Base-by-base conservation (phyloP, 208 protist genomes). In the Crithidia bombi region DNA sequence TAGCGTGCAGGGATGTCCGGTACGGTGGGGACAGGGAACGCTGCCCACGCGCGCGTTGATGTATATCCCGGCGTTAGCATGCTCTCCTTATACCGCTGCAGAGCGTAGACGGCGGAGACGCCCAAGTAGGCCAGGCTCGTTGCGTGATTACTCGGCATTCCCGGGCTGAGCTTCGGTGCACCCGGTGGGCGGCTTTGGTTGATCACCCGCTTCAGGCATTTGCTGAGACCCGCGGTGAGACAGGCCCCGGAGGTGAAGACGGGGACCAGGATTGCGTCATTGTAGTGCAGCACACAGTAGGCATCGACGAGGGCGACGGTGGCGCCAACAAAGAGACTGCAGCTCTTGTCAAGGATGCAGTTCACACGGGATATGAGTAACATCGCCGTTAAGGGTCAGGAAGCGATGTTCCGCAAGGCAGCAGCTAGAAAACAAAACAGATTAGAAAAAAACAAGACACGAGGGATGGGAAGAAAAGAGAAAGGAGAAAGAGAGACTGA, bases 141-240 rank as follows among this genome's bases (percentile, higher is more conserved):
- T 33, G 85, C 85, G 54, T 90, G 85, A 63, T 86, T 90, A 81
- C 85, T 90, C 33, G 85, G 85, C 85, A 90, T 90, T 32, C 85
- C 85, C 0, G 85, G 81, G 39, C 75, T 87, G 52, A 69, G 44
- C 69, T 90, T 86, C 30, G 36, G 69, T 4, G 85, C 81, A 5
- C 85, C 85, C 1, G 30, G 25, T 28, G 85, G 85, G 7, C 85
- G 79, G 21, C 78, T 55, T 35, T 87, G 85, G 35, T 82, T 84
- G 51, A 90, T 65, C 10, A 82, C 14, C 33, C 85, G 81, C 73
- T 87, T 86, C 41, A 85, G 63, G 2, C 72, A 62, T 52, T 81
- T 84, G 66, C 75, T 85, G 36, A 72, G 23, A 2, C 67, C 85
- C 3, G 79, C 85, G 6, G 81, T 75, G 15, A 72, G 41, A 51